Evolutionary conservation across 192 early-diverging fungal genomes (phyloP).

Genomic region (Gigaspora rosea): DNA sequence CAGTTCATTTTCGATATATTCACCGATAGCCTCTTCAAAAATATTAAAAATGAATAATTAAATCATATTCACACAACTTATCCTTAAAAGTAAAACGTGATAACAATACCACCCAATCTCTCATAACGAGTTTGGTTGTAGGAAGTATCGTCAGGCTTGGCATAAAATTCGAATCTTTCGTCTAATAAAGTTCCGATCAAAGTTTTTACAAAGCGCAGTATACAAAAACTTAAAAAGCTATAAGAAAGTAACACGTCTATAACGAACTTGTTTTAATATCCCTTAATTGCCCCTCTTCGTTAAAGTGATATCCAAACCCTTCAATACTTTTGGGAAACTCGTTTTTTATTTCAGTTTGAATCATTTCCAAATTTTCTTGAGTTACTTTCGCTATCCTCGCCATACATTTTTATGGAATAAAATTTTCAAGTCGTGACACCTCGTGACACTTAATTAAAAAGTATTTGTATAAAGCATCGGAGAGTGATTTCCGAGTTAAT

Average conservation of each 20-base stretch:
- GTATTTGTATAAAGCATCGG: too few relatives aligned
- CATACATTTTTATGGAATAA: too few relatives aligned
- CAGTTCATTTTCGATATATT: conserved; percentile 30
- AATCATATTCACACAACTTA: neutral
- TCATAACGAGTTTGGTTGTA: conserved; percentile 34
- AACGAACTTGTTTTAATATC: conserved; percentile 23
- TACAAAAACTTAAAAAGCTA: neutral
- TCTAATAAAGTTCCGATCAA: neutral
- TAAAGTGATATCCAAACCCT: conserved; percentile 28
- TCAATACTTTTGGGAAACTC: conserved; percentile 4
- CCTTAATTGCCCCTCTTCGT: conserved; percentile 24
- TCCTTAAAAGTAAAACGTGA: neutral
- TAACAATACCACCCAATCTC: conserved; percentile 15
- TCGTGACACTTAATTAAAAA: too few relatives aligned
- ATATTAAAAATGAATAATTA: neutral
- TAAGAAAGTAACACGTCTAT: conserved; percentile 6
- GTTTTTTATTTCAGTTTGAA: too few relatives aligned
- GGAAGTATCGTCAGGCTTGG: conserved; percentile 9
- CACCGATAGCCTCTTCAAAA: neutral
- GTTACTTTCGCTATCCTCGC: too few relatives aligned
- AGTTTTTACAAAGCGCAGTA: too few relatives aligned
- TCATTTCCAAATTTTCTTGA: too few relatives aligned
- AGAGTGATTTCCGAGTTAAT: too few relatives aligned
- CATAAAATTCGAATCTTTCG: conserved; percentile 13
- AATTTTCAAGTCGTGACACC: too few relatives aligned